Evolutionary conservation across 148 eudicot genomes (phyloP).

Genomic region (Rhododendron ovatum): DNA sequence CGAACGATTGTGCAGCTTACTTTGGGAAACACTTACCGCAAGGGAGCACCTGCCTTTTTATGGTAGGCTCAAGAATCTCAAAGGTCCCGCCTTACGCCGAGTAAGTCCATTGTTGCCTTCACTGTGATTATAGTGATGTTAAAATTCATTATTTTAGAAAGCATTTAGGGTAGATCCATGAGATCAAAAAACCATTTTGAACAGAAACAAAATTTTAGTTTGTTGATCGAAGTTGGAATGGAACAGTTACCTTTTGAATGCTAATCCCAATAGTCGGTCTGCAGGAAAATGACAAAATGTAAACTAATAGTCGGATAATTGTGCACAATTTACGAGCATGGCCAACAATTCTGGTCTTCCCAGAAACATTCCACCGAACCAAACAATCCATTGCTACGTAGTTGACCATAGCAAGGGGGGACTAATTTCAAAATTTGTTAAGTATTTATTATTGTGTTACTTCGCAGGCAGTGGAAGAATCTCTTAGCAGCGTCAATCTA

Average conservation of each 20-base stretch:
- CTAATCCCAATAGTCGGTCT: neutral
- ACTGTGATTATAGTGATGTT: neutral
- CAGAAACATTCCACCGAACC: neutral
- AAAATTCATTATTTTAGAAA: neutral
- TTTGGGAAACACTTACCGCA: conserved; percentile 84
- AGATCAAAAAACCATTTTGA: neutral
- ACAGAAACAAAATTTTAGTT: too few relatives aligned
- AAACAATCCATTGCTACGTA: neutral
- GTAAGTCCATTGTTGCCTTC: conserved; percentile 28
- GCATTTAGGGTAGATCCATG: neutral
- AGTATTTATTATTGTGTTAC: neutral
- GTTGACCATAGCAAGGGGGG: neutral
- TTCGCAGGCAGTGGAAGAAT: conserved; percentile 80
- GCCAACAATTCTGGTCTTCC: neutral
- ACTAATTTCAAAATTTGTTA: too few relatives aligned
- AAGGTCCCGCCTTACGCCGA: conserved; percentile 55
- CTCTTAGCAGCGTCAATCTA: conserved; percentile 68
- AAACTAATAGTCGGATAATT: too few relatives aligned
- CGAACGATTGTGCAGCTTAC: conserved; percentile 42
- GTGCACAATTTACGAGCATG: neutral
- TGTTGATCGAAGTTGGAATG: neutral
- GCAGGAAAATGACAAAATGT: neutral
- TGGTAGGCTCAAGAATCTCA: conserved; percentile 88
- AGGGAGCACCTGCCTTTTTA: conserved; percentile 86
- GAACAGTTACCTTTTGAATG: neutral